Percentiles rank a stretch among this genome's conserved stretches.
Evolutionary conservation across 495 filamentous ascomycete genomes (phyloP).

Genomic region (Sordaria brevicollis): DNA sequence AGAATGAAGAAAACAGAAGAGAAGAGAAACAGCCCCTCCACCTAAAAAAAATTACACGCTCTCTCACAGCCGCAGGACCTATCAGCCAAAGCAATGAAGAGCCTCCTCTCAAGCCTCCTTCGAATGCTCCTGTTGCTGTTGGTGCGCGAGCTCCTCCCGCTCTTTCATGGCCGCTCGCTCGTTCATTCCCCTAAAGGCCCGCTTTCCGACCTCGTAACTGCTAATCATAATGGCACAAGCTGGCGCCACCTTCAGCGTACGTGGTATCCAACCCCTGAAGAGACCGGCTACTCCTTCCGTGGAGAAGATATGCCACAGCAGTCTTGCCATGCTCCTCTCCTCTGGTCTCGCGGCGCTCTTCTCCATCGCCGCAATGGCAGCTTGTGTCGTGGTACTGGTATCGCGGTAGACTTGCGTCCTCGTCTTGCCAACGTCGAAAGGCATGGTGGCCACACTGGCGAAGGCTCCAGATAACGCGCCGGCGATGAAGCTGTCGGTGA

Average conservation of each 20-base stretch:
- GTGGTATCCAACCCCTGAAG: conserved; percentile 81
- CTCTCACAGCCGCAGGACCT: neutral
- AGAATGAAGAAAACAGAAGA: neutral
- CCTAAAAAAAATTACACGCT: neutral
- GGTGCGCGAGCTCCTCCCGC: neutral
- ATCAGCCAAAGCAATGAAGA: neutral
- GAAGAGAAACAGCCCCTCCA: neutral
- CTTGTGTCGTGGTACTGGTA: conserved; percentile 13
- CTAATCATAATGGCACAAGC: conserved; percentile 99
- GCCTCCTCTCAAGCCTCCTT: neutral
- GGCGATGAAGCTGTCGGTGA: conserved; percentile 79
- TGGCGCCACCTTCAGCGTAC: conserved; percentile 89
- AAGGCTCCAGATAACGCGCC: conserved; percentile 73
- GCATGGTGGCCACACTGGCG: conserved; percentile 84
- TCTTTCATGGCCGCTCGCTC: conserved; percentile 38
- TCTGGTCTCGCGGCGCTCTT: conserved; percentile 46
- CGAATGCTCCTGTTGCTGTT: neutral
- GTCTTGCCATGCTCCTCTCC: conserved; percentile 59
- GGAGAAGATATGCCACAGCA: conserved; percentile 79
- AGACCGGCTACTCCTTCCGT: conserved; percentile 72
- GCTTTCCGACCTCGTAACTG: conserved; percentile 92
- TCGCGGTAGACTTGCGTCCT: conserved; percentile 72
- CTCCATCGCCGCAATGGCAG: conserved; percentile 6
- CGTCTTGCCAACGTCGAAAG: conserved; percentile 97
- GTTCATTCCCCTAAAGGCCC: conserved; percentile 70